Conservation (phyloP, 371 early-diverging fungal species). For the Mucor sp. region DNA sequence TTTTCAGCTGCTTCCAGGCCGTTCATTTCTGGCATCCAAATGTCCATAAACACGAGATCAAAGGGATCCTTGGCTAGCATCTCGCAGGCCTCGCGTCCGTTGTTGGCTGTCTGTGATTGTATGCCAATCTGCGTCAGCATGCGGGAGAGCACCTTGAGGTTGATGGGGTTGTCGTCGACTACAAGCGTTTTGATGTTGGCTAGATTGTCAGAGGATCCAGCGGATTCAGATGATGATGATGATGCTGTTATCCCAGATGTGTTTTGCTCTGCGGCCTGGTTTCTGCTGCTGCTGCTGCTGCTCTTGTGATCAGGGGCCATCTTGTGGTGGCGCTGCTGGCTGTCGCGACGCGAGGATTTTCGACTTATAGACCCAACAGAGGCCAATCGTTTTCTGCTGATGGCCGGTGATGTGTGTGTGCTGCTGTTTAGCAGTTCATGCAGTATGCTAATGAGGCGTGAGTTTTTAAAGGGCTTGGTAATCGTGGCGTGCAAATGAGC, state of each 20-base stretch:
- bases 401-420: background rate
- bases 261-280: no score
- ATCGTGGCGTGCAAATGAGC: background rate
- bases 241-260: no score
- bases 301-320: no score
- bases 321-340: background rate
- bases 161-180: conserved; percentile 60
- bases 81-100: conserved; percentile 49
- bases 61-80: conserved; percentile 28
- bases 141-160: conserved; percentile 48
- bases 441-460: conserved; percentile 2
- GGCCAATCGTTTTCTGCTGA: background rate
- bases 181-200: conserved; percentile 35
- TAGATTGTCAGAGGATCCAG: background rate
- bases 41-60: conserved; percentile 56
- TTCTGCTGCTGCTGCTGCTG: no score
- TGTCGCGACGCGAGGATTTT: background rate
- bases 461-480: conserved; percentile 20
- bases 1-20: conserved; percentile 48
- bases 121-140: conserved; percentile 34
- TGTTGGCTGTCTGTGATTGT: conserved; percentile 29
- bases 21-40: conserved; percentile 64
- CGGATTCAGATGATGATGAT: background rate
- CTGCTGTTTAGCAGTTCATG: conserved; percentile 1
- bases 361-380: background rate